phyloP scores from a whole-genome alignment of 257 asterid species.

The Echium plantagineum region DNA sequence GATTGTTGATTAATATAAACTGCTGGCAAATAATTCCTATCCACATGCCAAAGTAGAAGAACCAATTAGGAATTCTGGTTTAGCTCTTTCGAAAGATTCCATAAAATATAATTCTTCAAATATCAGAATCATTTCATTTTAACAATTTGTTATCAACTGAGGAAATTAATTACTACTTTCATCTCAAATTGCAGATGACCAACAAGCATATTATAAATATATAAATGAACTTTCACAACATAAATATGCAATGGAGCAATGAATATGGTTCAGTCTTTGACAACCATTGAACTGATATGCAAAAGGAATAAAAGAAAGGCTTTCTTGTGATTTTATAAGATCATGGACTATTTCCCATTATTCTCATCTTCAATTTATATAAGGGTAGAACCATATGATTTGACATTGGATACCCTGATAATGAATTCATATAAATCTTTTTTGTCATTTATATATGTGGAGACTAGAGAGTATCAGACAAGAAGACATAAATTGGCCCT shows the following conservation, averaged over 20 bases:
- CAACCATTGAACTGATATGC: background rate
- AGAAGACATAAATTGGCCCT: no score
- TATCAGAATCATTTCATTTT: conserved; percentile 55
- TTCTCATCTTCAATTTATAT: no score
- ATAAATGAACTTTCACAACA: background rate
- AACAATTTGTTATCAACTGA: conserved; percentile 1
- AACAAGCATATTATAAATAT: background rate
- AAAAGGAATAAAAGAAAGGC: background rate
- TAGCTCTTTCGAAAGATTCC: conserved; percentile 38
- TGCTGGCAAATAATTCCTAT: conserved; percentile 30
- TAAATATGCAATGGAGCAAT: background rate
- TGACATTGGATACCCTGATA: no score
- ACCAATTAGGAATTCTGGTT: conserved; percentile 37
- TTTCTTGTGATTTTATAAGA: no score
- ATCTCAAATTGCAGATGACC: background rate
- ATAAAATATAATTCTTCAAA: conserved; percentile 43
- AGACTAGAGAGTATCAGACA: no score
- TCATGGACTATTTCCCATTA: no score
- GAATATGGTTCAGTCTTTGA: background rate
- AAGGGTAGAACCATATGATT: no score
- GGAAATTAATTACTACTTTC: background rate
- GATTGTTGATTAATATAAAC: background rate
- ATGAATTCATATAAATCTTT: no score
- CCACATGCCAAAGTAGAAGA: conserved; percentile 41
- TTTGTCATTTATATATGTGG: no score